Conservation (phyloP, 768 basidiomycete species). For the Boletus vermiculosoides region DNA sequence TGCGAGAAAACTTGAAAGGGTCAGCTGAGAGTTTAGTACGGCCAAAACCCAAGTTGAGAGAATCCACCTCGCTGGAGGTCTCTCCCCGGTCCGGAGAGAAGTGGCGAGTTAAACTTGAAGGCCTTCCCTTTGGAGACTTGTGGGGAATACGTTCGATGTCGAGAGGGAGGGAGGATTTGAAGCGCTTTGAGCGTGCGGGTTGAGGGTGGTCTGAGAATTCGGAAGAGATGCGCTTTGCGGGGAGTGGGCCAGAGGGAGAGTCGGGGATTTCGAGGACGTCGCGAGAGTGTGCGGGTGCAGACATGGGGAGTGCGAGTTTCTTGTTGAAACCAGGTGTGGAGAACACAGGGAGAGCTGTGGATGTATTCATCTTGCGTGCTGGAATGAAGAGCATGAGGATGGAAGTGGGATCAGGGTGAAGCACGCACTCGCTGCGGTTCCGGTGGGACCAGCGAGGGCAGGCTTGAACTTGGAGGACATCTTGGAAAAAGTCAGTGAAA, state of each 20-base stretch:
- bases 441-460: slow-evolving; percentile 20
- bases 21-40: slow-evolving; percentile 3
- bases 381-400: slow-evolving; percentile 7
- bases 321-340: slow-evolving; percentile 46
- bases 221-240: slow-evolving; percentile 34
- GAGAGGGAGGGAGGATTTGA: slow-evolving; percentile 19
- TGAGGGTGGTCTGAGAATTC: slow-evolving; percentile 14
- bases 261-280: slow-evolving; percentile 19
- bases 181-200: slow-evolving; percentile 30
- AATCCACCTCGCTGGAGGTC: slow-evolving; percentile 24
- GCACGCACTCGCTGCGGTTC: slow-evolving; percentile 13
- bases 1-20: slow-evolving; percentile 24
- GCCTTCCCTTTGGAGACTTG: slow-evolving; percentile 6
- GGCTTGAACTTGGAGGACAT: slow-evolving; percentile 48
- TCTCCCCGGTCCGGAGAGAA: slow-evolving; percentile 15
- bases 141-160: slow-evolving; percentile 28
- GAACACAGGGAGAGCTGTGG: slow-evolving; percentile 37
- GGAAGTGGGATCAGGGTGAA: neutral
- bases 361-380: slow-evolving; percentile 26
- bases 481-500: neutral
- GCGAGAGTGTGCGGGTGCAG: slow-evolving; percentile 3
- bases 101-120: slow-evolving; percentile 6
- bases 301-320: slow-evolving; percentile 7
- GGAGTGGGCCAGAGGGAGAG: slow-evolving; percentile 14
- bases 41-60: slow-evolving; percentile 17